A percentile compares a stretch with the other conserved stretches of the same genome.
phyloP scores from a whole-genome alignment of 768 basidiomycete genomes.

The Trametes cinnabarina region DNA sequence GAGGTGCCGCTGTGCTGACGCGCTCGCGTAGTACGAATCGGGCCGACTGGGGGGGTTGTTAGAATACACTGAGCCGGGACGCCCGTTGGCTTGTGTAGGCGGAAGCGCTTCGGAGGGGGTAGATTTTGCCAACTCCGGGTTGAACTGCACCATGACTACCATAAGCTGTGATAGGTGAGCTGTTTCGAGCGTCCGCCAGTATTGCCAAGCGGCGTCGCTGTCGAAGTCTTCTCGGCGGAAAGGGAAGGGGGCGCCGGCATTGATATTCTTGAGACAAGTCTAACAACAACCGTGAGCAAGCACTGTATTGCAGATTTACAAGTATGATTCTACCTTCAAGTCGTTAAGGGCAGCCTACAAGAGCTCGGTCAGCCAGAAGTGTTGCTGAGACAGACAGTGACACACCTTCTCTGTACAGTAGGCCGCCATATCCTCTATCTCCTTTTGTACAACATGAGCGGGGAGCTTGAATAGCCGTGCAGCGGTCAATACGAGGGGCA shows the following conservation, averaged over 20 bases:
- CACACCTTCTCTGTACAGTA: constrained; percentile 75
- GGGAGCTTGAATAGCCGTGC: constrained; percentile 73
- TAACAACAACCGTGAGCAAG: constrained; percentile 32
- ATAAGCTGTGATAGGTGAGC: constrained; percentile 85
- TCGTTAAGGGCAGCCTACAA: constrained; percentile 78
- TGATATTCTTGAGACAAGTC: constrained; percentile 91
- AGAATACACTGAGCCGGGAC: constrained; percentile 61
- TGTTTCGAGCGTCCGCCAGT: constrained; percentile 82
- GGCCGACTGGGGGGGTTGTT: constrained; percentile 16
- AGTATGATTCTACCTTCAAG: constrained; percentile 60
- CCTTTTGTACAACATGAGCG: constrained; percentile 62
- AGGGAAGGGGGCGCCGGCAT: constrained; percentile 78
- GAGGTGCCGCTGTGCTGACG: constrained; percentile 44
- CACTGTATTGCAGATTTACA: neutral
- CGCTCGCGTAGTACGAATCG: constrained; percentile 23
- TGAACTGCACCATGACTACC: constrained; percentile 79
- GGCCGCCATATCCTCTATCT: constrained; percentile 64
- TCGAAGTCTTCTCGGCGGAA: constrained; percentile 86
- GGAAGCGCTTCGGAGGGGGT: constrained; percentile 55
- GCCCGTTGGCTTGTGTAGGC: constrained; percentile 32
- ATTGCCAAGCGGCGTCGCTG: constrained; percentile 75
- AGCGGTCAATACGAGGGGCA: constrained; percentile 72
- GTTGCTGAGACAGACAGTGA: neutral
- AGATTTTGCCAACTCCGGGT: constrained; percentile 84
- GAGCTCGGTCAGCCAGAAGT: constrained; percentile 3